phyloP scores from a whole-genome alignment of 805 yeast species.

The Candida sakaeoensis region DNA sequence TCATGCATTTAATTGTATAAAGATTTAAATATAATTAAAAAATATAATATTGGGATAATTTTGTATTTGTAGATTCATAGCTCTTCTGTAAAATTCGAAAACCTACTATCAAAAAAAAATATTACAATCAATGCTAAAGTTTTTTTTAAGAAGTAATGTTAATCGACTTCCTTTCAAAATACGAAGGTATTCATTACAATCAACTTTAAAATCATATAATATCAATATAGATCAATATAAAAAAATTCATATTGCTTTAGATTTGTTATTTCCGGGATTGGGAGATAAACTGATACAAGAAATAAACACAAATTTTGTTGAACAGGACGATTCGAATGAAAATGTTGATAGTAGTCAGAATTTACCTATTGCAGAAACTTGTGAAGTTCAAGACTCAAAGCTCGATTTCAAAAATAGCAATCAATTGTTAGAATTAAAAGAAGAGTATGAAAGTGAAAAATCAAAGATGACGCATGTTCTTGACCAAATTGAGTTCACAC shows the following conservation, averaged over 20 bases:
- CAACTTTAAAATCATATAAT: neutral
- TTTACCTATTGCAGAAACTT: too few relatives aligned
- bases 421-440: neutral
- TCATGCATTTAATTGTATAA: slow-evolving; percentile 8
- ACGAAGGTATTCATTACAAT: slow-evolving; percentile 1
- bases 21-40: slow-evolving; percentile 6
- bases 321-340: neutral
- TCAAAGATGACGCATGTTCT: neutral
- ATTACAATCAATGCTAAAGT: neutral
- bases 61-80: neutral
- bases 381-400: neutral
- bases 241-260: slow-evolving; percentile 2
- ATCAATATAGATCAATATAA: neutral
- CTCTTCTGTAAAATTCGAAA: too few relatives aligned
- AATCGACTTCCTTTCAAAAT: neutral
- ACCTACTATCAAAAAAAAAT: neutral
- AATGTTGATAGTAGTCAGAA: too few relatives aligned
- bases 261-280: slow-evolving; percentile 6
- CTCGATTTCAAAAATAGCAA: neutral
- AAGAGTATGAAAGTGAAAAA: neutral
- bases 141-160: neutral
- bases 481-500: slow-evolving; percentile 1
- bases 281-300: slow-evolving; percentile 1
- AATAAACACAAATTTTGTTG: neutral
- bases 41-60: slow-evolving; percentile 4